Percentiles rank a stretch among this genome's conserved stretches.
Conservation (phyloP, 345 rosid genomes). For the Passiflora organensis region DNA sequence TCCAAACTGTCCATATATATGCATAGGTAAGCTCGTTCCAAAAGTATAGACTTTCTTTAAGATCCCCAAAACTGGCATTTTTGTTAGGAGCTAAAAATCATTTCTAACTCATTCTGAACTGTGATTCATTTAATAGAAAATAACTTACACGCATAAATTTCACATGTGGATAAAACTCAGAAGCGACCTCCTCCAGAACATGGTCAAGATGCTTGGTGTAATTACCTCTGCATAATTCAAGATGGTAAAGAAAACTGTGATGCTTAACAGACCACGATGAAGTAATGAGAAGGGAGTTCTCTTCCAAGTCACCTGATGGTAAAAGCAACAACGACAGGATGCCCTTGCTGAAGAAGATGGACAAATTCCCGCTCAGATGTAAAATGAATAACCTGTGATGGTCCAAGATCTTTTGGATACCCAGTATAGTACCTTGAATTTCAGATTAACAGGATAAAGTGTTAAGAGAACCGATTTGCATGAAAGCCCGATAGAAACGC, state of each 20-base stretch:
- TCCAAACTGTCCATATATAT: no score
- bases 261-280: background rate
- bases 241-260: background rate
- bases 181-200: slow-evolving; percentile 85
- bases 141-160: slow-evolving; percentile 73
- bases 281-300: background rate
- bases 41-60: background rate
- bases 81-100: background rate
- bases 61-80: background rate
- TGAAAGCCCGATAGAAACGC: background rate
- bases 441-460: background rate
- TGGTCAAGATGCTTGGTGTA: slow-evolving; percentile 75
- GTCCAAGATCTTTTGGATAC: slow-evolving; percentile 84
- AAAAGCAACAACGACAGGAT: slow-evolving; percentile 79
- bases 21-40: background rate
- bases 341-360: slow-evolving; percentile 75
- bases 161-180: slow-evolving; percentile 79
- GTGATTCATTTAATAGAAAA: slow-evolving; percentile 5
- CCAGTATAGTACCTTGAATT: slow-evolving; percentile 72
- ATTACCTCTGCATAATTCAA: slow-evolving; percentile 57
- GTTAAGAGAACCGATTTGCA: background rate
- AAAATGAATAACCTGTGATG: slow-evolving; percentile 70
- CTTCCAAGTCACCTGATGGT: slow-evolving; percentile 56
- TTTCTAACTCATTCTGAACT: background rate
- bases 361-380: slow-evolving; percentile 90